These are phyloP conservation scores for Limonium bicolor DNA, from an alignment of 148 eudicot genomes.

Conservation along the genomic window DNA sequence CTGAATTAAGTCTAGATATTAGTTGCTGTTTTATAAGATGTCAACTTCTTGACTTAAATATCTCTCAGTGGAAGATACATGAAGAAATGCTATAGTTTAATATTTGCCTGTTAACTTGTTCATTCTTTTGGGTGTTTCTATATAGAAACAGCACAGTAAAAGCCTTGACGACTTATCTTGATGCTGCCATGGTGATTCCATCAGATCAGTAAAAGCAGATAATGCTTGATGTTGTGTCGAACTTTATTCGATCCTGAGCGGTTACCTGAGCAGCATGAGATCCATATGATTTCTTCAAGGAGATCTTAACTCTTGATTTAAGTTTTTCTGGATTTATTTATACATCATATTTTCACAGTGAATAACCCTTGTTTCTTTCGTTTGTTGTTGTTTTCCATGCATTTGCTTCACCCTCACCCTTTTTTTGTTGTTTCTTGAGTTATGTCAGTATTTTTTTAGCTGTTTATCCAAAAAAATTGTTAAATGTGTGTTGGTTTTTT, in stretches of 20 bases:
- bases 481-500: neutral
- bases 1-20: neutral
- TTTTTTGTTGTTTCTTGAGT: neutral
- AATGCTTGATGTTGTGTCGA: neutral
- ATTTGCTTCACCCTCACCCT: neutral
- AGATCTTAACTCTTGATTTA: too few species aligned
- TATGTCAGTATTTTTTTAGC: conserved; percentile 1
- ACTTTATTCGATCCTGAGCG: neutral
- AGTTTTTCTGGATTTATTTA: neutral
- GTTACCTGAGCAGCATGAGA: neutral
- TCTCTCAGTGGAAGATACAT: too few species aligned
- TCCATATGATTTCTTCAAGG: too few species aligned
- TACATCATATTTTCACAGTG: neutral
- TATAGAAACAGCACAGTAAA: neutral
- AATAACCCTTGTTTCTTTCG: neutral
- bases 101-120: neutral
- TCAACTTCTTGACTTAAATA: neutral
- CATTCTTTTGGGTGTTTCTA: neutral
- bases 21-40: neutral
- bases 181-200: neutral
- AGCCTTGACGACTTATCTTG: neutral
- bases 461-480: neutral
- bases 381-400: neutral
- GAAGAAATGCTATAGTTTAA: too few species aligned
- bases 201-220: neutral